These are phyloP conservation scores for Schizosaccharomyces japonicus DNA, from an alignment of 805 yeast species.

Conservation along the genomic window DNA sequence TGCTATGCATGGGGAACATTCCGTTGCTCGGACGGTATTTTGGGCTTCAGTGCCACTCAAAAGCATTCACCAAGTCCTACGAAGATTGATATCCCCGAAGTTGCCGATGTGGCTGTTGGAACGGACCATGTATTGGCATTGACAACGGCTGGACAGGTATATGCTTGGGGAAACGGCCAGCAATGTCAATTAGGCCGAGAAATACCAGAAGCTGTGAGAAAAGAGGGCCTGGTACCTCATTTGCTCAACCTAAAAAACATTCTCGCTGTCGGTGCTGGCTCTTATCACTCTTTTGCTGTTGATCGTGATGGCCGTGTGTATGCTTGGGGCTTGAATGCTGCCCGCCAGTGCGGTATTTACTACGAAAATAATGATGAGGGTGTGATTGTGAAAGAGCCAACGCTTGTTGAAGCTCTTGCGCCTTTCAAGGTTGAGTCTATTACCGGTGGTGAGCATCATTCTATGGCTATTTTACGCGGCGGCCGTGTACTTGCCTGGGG, in stretches of 20 bases:
- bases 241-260: slow-evolving; percentile 63
- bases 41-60: slow-evolving; percentile 53
- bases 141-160: slow-evolving; percentile 64
- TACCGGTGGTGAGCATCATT: slow-evolving; percentile 88
- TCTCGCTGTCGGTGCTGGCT: slow-evolving; percentile 71
- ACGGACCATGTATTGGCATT: slow-evolving; percentile 77
- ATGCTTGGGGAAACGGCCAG: slow-evolving; percentile 95
- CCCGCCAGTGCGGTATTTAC: slow-evolving; percentile 79
- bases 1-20: slow-evolving; percentile 97
- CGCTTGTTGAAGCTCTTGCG: slow-evolving; percentile 39
- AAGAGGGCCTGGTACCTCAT: slow-evolving; percentile 52
- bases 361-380: slow-evolving; percentile 47
- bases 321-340: slow-evolving; percentile 92
- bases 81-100: slow-evolving; percentile 36
- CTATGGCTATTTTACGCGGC: slow-evolving; percentile 43
- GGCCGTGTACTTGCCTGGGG: slow-evolving; percentile 77
- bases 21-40: slow-evolving; percentile 62
- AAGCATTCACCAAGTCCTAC: slow-evolving; percentile 44
- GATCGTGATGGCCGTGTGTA: slow-evolving; percentile 44
- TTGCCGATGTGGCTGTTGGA: slow-evolving; percentile 71
- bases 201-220: slow-evolving; percentile 54
- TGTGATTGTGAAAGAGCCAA: slow-evolving; percentile 54
- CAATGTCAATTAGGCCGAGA: slow-evolving; percentile 78
- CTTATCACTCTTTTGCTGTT: slow-evolving; percentile 85
- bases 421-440: slow-evolving; percentile 35